These are phyloP conservation scores for Botrytis porri DNA, from an alignment of 2,329 filamentous ascomycete genomes.

Conservation along the genomic window DNA sequence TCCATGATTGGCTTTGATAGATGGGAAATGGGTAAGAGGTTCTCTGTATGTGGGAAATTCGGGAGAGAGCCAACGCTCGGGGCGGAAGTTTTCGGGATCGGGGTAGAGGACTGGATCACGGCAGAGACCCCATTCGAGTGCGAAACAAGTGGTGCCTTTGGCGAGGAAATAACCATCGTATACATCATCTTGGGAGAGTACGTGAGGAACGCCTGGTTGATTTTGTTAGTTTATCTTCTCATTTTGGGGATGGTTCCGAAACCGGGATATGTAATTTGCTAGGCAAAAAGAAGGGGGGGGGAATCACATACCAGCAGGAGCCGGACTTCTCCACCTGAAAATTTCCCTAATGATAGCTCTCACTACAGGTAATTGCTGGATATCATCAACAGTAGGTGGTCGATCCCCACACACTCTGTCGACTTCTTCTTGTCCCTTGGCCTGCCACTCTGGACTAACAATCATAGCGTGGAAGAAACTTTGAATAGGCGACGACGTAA, in stretches of 20 bases:
- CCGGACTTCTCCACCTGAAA: constrained; percentile 20
- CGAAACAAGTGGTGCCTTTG: constrained; percentile 40
- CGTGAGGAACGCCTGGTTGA: constrained; percentile 53
- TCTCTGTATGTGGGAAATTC: constrained; percentile 39
- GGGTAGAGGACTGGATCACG: constrained; percentile 40
- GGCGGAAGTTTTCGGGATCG: constrained; percentile 44
- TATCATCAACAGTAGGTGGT: constrained; percentile 48
- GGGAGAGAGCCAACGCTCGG: constrained; percentile 31
- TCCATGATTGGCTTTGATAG: constrained; percentile 44
- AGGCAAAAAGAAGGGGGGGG: too few species aligned
- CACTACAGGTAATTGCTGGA: constrained; percentile 44
- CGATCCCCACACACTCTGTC: constrained; percentile 49
- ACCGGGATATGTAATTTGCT: background rate
- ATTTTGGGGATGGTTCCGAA: constrained; percentile 27
- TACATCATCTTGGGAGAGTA: constrained; percentile 50
- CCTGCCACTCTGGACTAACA: constrained; percentile 24
- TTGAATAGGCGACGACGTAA: constrained; percentile 36
- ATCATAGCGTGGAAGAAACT: constrained; percentile 33
- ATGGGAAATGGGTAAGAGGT: constrained; percentile 41
- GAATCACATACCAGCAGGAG: constrained; percentile 34
- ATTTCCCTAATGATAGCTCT: constrained; percentile 47
- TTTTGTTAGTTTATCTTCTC: constrained; percentile 22
- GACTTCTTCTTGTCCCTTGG: constrained; percentile 43
- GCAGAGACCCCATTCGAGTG: constrained; percentile 30
- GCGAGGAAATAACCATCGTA: constrained; percentile 42